Evolutionary conservation across 805 yeast species (phyloP), one percentile per base, ranked within the genome.

Genomic region (Diddensiella transvaalensis): DNA sequence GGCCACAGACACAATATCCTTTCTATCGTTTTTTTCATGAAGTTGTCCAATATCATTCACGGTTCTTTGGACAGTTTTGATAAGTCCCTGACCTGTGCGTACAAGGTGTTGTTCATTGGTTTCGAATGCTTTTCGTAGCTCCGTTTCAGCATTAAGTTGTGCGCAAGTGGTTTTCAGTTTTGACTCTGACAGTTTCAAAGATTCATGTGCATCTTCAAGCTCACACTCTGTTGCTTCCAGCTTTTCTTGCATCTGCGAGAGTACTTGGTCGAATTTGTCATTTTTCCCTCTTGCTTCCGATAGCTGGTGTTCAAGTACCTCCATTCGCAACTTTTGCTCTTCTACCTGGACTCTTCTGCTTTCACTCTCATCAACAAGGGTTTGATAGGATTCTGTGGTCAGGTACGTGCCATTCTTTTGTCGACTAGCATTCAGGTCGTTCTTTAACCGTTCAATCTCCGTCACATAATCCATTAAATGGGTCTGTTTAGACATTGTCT

Each of bases 391-490:
- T 24, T 71, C 76, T 22, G 71, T 70, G 18, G 85, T 74, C 53
- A 85, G 63, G 57, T 76, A 82, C 3, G 88, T 87, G 3, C 87
- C 87, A 54, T 79, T 80, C 54, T 80, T 82, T 39, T 70, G 70
- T 46, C 87, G 69, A 0, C 86, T 72, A 1, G 87, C 82, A 30
- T 68, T 64, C 46, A 85, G 68, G 56, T 85, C 91, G 26, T 72
- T 72, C 53, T 79, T 74, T 24, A 83, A 62, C 49, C 77, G 60
- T 66, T 78, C 73, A 64, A 78, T 73, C 68, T 84, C 76, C 56
- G 72, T 60, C 60, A 76, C 69, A 66, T 75, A 71, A 61, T 83
- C 77, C 59, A 74, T 62, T 58, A 82, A 62, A 59, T 77, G 55
- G 61, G 77, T 57, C 65, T 80, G 74, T 67, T 85, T 76, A 56